Evolutionary conservation across 2,329 filamentous ascomycete genomes (phyloP).

Genomic region (Huntiella savannae): DNA sequence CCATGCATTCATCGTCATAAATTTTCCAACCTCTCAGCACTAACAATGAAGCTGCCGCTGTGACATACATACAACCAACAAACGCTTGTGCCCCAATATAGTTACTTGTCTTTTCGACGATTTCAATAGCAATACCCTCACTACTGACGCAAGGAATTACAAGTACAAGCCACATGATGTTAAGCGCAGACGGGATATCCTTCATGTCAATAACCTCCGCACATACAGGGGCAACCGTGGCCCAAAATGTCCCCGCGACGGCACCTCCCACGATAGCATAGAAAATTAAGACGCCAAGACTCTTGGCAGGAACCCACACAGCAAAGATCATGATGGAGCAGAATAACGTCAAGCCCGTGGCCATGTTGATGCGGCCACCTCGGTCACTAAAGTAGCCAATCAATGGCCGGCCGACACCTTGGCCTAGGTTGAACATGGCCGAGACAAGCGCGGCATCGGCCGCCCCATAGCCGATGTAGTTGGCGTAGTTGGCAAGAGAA

Average conservation of each 20-base stretch:
- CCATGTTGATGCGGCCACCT: constrained; percentile 56
- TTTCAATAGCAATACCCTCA: constrained; percentile 42
- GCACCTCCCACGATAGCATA: constrained; percentile 52
- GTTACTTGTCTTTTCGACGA: constrained; percentile 25
- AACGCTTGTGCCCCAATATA: constrained; percentile 39
- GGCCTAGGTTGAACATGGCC: constrained; percentile 52
- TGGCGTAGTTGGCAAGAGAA: constrained; percentile 54
- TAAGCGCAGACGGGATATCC: constrained; percentile 47
- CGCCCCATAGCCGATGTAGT: constrained; percentile 44
- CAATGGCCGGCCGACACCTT: constrained; percentile 48
- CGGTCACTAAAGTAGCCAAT: constrained; percentile 56
- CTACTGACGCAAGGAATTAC: constrained; percentile 52
- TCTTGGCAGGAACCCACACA: constrained; percentile 51
- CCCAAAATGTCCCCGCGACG: constrained; percentile 54
- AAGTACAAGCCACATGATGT: constrained; percentile 52
- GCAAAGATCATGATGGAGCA: constrained; percentile 46
- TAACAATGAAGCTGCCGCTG: constrained; percentile 20
- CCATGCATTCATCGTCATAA: not conserved
- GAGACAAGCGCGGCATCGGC: constrained; percentile 51
- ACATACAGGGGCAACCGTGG: constrained; percentile 47
- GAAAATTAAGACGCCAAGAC: constrained; percentile 48
- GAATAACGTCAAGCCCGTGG: constrained; percentile 42
- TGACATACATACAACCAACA: constrained; percentile 40
- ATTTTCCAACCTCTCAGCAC: constrained; percentile 23
- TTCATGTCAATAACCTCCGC: constrained; percentile 57